Evolutionary conservation across 208 protist species (phyloP).

Genomic region (Trypanosoma lewisi): DNA sequence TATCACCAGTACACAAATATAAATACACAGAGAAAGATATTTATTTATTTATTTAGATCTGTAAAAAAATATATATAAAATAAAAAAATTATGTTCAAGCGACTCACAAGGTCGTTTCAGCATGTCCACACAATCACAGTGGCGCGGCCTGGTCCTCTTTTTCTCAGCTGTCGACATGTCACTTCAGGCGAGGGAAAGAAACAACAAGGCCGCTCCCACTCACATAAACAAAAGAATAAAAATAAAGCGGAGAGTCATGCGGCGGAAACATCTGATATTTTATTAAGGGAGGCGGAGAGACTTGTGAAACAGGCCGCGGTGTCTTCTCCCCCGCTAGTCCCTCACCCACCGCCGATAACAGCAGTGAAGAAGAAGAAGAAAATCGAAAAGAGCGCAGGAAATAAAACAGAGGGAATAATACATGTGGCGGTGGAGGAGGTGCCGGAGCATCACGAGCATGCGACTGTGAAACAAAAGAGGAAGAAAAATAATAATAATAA

Average conservation of each 20-base stretch:
- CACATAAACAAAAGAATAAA: neutral
- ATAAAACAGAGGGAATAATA: neutral
- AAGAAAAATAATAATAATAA: too few species aligned
- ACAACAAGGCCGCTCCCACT: neutral
- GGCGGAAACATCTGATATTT: neutral
- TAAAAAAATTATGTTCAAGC: slow-evolving; percentile 2
- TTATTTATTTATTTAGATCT: neutral
- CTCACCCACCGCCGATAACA: neutral
- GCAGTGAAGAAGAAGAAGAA: neutral
- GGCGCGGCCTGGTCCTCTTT: neutral
- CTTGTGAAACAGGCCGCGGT: neutral
- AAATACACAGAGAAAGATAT: neutral
- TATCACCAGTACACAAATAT: neutral
- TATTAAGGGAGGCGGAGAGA: neutral
- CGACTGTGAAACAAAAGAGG: neutral
- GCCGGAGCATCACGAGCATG: neutral
- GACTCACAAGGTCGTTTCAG: neutral
- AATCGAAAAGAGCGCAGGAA: neutral
- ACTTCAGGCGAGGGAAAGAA: neutral
- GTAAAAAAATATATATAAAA: neutral
- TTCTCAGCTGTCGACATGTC: slow-evolving; percentile 6
- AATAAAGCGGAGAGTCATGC: neutral
- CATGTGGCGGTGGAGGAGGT: neutral
- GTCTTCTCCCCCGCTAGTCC: neutral
- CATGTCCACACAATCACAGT: neutral